Conservation (phyloP, 2,329 filamentous ascomycete genomes). For the Penicillium aurantiogriseum region DNA sequence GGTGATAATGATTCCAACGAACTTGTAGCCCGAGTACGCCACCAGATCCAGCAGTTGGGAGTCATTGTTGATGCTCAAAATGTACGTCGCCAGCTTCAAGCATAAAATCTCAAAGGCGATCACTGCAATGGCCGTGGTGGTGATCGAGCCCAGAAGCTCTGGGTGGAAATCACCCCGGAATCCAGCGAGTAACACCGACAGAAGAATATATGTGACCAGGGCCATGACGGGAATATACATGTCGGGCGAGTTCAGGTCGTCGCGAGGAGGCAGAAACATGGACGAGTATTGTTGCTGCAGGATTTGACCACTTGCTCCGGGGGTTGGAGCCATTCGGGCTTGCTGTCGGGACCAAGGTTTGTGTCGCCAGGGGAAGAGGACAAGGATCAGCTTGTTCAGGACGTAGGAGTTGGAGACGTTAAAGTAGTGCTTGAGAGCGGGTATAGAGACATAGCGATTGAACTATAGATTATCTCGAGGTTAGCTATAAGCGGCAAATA, state of each 20-base stretch:
- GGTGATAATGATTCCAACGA: conserved; percentile 92
- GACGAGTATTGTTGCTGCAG: conserved; percentile 55
- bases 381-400: conserved; percentile 84
- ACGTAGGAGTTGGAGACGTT: conserved; percentile 98
- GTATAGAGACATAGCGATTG: conserved; percentile 84
- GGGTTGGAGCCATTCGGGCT: conserved; percentile 47
- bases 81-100: conserved; percentile 87
- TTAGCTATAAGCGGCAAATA: neutral
- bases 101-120: conserved; percentile 86
- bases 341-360: conserved; percentile 96
- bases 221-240: conserved; percentile 99
- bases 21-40: conserved; percentile 97
- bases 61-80: conserved; percentile 89
- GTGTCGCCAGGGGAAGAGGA: conserved; percentile 96
- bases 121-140: conserved; percentile 77
- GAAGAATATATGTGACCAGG: conserved; percentile 91
- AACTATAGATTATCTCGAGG: conserved; percentile 48
- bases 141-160: conserved; percentile 85
- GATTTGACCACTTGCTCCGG: conserved; percentile 58
- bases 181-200: conserved; percentile 86
- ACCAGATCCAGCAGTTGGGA: conserved; percentile 91
- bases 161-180: conserved; percentile 90
- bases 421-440: conserved; percentile 96
- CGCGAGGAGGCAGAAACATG: conserved; percentile 80
- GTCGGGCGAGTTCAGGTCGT: conserved; percentile 96